Evolutionary conservation across 768 basidiomycete species (phyloP).

Genomic region (Daedaleopsis sinensis): DNA sequence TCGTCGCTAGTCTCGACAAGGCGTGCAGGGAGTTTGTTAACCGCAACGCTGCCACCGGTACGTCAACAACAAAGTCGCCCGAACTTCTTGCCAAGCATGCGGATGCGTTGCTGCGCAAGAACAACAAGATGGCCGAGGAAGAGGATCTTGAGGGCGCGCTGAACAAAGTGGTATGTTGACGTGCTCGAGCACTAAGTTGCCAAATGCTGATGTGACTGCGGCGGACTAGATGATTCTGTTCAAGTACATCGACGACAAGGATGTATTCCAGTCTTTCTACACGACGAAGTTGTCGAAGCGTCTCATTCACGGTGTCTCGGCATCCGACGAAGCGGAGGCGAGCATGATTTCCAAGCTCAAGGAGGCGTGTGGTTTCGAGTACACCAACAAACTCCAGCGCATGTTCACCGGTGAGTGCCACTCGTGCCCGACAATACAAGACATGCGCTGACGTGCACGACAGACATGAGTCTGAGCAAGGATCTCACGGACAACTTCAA

Average conservation of each 20-base stretch:
- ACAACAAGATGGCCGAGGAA: constrained; percentile 93
- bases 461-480: constrained; percentile 94
- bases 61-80: constrained; percentile 84
- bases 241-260: constrained; percentile 99
- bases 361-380: constrained; percentile 95
- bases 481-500: constrained; percentile 96
- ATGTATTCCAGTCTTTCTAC: constrained; percentile 98
- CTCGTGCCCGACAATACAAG: neutral
- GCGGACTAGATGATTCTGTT: constrained; percentile 86
- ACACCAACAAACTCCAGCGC: constrained; percentile 92
- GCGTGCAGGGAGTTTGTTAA: constrained; percentile 97
- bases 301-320: constrained; percentile 87
- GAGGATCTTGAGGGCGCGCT: constrained; percentile 88
- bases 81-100: constrained; percentile 92
- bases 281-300: constrained; percentile 92
- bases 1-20: constrained; percentile 91
- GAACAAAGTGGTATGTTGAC: constrained; percentile 60
- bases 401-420: constrained; percentile 88
- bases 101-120: constrained; percentile 88
- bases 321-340: constrained; percentile 94
- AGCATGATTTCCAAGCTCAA: constrained; percentile 99
- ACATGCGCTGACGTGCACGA: constrained; percentile 2
- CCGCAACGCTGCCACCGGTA: constrained; percentile 85
- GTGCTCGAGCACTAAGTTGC: neutral
- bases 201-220: neutral